A percentile compares a stretch with the other conserved stretches of the same genome.
These are phyloP conservation scores for Backusella morwellensis DNA, from an alignment of 192 early-diverging fungal genomes.

Conservation along the genomic window DNA sequence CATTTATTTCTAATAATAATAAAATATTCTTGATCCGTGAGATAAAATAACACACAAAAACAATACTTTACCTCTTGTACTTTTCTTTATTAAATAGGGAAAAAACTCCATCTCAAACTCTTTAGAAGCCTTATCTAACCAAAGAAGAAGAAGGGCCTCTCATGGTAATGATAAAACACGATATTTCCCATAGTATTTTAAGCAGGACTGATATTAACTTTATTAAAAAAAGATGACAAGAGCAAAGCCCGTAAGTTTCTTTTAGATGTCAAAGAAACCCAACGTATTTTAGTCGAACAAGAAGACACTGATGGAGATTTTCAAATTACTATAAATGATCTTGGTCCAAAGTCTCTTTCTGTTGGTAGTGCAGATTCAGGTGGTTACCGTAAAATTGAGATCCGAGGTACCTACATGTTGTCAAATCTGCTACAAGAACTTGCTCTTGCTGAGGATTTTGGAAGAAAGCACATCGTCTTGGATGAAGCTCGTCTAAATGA, in stretches of 20 bases:
- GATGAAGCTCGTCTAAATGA: conserved; percentile 91
- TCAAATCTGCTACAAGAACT: conserved; percentile 97
- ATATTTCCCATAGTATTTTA: no score
- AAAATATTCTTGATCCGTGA: no score
- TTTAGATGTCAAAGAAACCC: conserved; percentile 82
- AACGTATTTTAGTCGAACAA: conserved; percentile 77
- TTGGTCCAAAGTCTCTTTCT: conserved; percentile 85
- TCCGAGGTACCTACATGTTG: conserved; percentile 93
- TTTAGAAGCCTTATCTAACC: not conserved
- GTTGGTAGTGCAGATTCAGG: conserved; percentile 83
- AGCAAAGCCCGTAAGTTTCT: conserved; percentile 72
- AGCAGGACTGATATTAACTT: not conserved
- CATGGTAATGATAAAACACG: conserved; percentile 13
- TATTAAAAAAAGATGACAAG: conserved; percentile 29
- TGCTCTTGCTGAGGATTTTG: conserved; percentile 84
- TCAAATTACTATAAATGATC: conserved; percentile 92
- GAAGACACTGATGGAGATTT: conserved; percentile 95
- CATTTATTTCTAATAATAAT: no score
- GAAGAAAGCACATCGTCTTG: conserved; percentile 82
- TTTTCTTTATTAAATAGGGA: not conserved
- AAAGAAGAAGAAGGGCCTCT: conserved; percentile 17
- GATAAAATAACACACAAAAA: no score
- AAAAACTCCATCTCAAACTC: not conserved
- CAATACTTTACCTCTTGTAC: not conserved
- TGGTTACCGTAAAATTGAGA: conserved; percentile 86